Conservation (phyloP, 768 basidiomycete species). For the Russula sp. region DNA sequence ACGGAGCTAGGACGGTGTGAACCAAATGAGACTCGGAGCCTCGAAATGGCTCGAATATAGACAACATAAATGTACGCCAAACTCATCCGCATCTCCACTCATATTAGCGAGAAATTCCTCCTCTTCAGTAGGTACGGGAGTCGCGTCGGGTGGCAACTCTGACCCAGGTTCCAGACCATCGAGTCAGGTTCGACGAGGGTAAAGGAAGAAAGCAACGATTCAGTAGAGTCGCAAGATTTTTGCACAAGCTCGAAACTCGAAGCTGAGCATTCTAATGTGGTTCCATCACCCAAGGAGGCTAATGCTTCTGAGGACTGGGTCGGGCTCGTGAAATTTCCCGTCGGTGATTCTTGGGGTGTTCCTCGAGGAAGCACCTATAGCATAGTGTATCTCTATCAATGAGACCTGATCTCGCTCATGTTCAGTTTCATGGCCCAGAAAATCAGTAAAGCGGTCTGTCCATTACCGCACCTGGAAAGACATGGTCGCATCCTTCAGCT, state of each 20-base stretch:
- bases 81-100: slow-evolving; percentile 21
- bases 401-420: slow-evolving; percentile 18
- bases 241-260: slow-evolving; percentile 6
- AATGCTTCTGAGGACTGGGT: slow-evolving; percentile 3
- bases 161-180: not conserved
- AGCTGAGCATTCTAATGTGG: not conserved
- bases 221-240: not conserved
- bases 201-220: slow-evolving; percentile 9
- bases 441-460: not conserved
- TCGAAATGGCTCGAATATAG: too few relatives aligned
- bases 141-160: not conserved
- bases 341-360: not conserved
- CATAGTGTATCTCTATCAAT: slow-evolving; percentile 32
- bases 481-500: slow-evolving; percentile 27
- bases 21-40: not conserved
- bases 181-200: slow-evolving; percentile 15
- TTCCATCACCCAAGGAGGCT: not conserved
- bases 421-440: not conserved
- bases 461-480: slow-evolving; percentile 27
- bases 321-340: slow-evolving; percentile 11
- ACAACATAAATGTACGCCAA: slow-evolving; percentile 15
- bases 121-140: slow-evolving; percentile 16
- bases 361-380: slow-evolving; percentile 20
- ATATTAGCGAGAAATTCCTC: slow-evolving; percentile 28
- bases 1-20: slow-evolving; percentile 40